These are phyloP conservation scores for Dioscorea dumetorum DNA, from an alignment of 106 monocot species.

Conservation along the genomic window DNA sequence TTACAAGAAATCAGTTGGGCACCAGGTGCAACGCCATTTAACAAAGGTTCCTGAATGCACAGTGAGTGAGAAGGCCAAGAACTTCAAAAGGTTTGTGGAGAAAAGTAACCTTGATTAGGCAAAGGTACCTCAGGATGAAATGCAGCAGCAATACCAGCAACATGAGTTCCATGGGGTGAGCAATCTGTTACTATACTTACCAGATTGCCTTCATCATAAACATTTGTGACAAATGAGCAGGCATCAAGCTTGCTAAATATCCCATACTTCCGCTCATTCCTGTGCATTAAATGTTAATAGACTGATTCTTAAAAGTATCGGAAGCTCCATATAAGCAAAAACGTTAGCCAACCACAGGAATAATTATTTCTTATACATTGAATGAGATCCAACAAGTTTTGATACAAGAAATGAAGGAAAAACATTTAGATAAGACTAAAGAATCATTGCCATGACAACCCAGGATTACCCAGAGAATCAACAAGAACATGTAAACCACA, in stretches of 20 bases:
- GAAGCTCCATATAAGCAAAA: no score
- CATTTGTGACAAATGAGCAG: slow-evolving; percentile 87
- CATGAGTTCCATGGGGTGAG: slow-evolving; percentile 97
- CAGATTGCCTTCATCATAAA: slow-evolving; percentile 94
- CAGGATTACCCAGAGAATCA: no score
- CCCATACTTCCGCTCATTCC: slow-evolving; percentile 76
- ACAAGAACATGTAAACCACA: no score
- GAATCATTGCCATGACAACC: no score
- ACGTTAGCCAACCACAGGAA: no score
- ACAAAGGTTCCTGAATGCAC: slow-evolving; percentile 61
- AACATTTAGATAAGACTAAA: no score
- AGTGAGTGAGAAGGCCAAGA: neutral
- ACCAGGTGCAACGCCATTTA: slow-evolving; percentile 98
- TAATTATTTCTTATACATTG: no score
- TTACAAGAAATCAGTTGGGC: slow-evolving; percentile 98
- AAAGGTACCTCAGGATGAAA: slow-evolving; percentile 70
- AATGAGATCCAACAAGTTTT: no score
- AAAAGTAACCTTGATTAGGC: no score
- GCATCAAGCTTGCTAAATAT: slow-evolving; percentile 95
- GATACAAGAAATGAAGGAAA: no score
- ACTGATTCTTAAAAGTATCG: no score
- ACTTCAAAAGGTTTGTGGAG: no score
- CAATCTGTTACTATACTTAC: slow-evolving; percentile 98
- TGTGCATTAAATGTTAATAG: slow-evolving; percentile 24
- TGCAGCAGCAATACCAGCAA: slow-evolving; percentile 92